phyloP scores from a whole-genome alignment of 257 asterid species.

The Nicotiana knightiana region DNA sequence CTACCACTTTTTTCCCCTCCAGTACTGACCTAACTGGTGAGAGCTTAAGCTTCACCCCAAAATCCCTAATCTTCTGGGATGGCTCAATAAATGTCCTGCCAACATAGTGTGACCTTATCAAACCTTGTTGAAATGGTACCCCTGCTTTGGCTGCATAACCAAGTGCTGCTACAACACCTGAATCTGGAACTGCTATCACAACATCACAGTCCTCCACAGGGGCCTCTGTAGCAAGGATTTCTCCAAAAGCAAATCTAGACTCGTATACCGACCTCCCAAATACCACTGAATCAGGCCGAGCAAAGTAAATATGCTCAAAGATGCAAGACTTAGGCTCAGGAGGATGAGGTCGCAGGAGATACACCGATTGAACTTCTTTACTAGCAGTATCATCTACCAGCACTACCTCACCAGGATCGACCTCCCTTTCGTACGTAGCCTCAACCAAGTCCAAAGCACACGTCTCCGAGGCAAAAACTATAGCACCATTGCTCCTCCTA shows the following conservation, averaged over 20 bases:
- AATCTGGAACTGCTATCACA: constrained; percentile 88
- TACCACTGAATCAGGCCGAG: constrained; percentile 63
- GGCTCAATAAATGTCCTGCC: constrained; percentile 93
- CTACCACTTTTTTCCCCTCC: constrained; percentile 92
- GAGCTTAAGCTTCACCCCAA: constrained; percentile 79
- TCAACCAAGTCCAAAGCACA: constrained; percentile 56
- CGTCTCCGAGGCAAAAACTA: constrained; percentile 44
- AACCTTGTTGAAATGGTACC: constrained; percentile 81
- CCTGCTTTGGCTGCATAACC: constrained; percentile 84
- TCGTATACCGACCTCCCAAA: constrained; percentile 80
- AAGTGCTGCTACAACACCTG: constrained; percentile 87
- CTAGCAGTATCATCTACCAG: constrained; percentile 27
- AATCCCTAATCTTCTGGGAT: constrained; percentile 77
- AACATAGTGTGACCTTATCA: constrained; percentile 84
- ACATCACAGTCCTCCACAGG: constrained; percentile 82
- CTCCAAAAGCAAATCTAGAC: constrained; percentile 59
- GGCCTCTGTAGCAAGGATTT: constrained; percentile 56
- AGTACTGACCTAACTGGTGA: constrained; percentile 76
- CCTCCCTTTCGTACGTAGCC: constrained; percentile 59
- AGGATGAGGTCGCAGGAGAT: constrained; percentile 42
- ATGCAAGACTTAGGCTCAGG: constrained; percentile 67
- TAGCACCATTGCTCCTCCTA: constrained; percentile 39
- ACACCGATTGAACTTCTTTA: constrained; percentile 35
- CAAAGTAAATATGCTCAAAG: constrained; percentile 82
- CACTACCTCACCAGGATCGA: constrained; percentile 38